Base-by-base conservation (phyloP, 805 yeast species). In the Scheffersomyces ergatensis region DNA sequence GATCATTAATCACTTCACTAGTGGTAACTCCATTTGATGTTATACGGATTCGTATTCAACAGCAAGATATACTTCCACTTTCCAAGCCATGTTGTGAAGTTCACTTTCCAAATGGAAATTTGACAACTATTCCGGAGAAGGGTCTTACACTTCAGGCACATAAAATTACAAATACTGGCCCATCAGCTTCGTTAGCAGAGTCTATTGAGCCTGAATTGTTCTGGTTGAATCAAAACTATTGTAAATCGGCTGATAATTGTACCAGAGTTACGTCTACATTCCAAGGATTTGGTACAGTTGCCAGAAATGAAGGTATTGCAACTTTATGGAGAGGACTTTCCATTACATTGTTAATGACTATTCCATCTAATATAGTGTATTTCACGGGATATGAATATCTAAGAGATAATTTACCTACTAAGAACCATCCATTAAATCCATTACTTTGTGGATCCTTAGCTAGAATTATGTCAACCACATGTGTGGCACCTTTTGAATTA, bases 291-390 rank as follows among this genome's bases (percentile, higher is more conserved):
- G 48, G 65, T 1, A 74, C 77, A 33, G 89, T 92, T 33, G 74
- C 81, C 3, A 62, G 72, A 23, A 69, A 76, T 19, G 99, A 93
- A 62, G 99, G 99, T 0, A 20, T 79, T 0, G 37, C 71, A 1
- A 83, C 96, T 0, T 67, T 93, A 14, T 93, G 97, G 92, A 70
- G 98, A 39, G 99, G 99, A 0, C 72, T 93, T 7, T 78, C 92
- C 0, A 59, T 92, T 23, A 88, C 95, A 0, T 64, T 93, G 15
- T 43, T 85, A 12, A 93, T 93, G 95, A 88, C 97, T 0, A 74
- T 90, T 1, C 99, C 99, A 1, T 77, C 97, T 0, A 93, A 92
- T 51, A 85, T 93, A 45, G 90, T 93, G 5, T 93, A 93, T 60
- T 93, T 89, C 65, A 85, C 95, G 1, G 96, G 97, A 0, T 93